These are phyloP conservation scores for Pythium utonaiense DNA, from an alignment of 352 stramenopile genomes.

Conservation along the genomic window DNA sequence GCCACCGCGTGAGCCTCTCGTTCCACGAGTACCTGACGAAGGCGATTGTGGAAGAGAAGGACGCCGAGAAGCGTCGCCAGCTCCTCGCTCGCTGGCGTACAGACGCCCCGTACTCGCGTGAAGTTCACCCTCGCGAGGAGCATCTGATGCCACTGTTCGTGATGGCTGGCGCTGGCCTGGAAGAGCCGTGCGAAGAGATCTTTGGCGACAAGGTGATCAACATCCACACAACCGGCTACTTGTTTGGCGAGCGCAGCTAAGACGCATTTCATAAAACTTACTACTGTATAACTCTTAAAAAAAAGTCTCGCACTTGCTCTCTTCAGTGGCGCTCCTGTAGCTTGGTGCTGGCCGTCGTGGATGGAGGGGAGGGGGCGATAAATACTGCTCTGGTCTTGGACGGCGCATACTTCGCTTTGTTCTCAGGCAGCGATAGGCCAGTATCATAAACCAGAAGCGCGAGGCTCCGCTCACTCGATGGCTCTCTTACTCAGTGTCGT, in stretches of 20 bases:
- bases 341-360: too few relatives aligned
- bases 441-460: too few relatives aligned
- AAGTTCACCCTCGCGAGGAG: conserved; percentile 40
- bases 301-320: too few relatives aligned
- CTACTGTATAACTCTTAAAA: too few relatives aligned
- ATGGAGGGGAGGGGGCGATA: too few relatives aligned
- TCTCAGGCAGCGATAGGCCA: too few relatives aligned
- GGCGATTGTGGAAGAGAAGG: conserved; percentile 11
- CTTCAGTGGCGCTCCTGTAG: too few relatives aligned
- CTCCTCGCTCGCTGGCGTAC: conserved; percentile 37
- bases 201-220: conserved; percentile 19
- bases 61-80: conserved; percentile 13
- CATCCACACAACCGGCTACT: conserved; percentile 18
- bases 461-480: too few relatives aligned
- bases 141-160: conserved; percentile 62
- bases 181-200: conserved; percentile 34
- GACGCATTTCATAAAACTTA: too few relatives aligned
- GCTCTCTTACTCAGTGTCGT: too few relatives aligned
- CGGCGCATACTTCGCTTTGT: too few relatives aligned
- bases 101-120: conserved; percentile 29
- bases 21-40: conserved; percentile 21
- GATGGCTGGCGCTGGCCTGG: conserved; percentile 46
- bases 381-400: too few relatives aligned
- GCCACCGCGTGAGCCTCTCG: conserved; percentile 7
- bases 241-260: conserved; percentile 16